Percentiles rank a stretch among this genome's conserved stretches.
Conservation (phyloP, 2,329 filamentous ascomycete genomes). For the Raffaelea deltoideospora region DNA sequence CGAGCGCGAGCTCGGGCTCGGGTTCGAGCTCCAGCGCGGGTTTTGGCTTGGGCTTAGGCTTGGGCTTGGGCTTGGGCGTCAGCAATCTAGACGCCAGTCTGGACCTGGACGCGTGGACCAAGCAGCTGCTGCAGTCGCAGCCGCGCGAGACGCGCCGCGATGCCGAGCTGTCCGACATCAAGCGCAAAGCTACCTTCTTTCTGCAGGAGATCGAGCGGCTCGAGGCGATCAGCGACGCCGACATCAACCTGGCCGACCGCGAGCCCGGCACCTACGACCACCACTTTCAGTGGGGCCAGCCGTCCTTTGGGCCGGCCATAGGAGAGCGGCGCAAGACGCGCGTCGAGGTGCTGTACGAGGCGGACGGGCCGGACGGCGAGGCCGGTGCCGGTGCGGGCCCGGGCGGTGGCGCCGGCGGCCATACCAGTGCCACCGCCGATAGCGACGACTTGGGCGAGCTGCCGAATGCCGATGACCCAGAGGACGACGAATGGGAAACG, state of each 20-base stretch:
- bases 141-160: background rate
- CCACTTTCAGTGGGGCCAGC: background rate
- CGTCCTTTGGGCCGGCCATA: background rate
- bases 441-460: background rate
- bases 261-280: background rate
- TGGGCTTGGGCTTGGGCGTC: no score
- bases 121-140: no score
- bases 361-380: no score
- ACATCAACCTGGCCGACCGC: background rate
- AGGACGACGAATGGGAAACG: slow-evolving; percentile 3
- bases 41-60: no score
- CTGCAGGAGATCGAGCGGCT: background rate
- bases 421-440: no score
- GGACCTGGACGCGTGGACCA: background rate
- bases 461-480: background rate
- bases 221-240: background rate
- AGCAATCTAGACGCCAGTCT: background rate
- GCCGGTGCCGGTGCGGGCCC: no score
- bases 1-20: background rate
- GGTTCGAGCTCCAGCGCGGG: background rate
- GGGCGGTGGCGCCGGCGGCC: no score
- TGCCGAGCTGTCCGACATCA: background rate
- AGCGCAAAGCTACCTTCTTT: background rate
- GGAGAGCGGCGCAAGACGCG: background rate
- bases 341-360: slow-evolving; percentile 1